Evolutionary conservation across 129 eudicot species (phyloP), one percentile per base, ranked within the genome.

Genomic region (Lactuca saligna): DNA sequence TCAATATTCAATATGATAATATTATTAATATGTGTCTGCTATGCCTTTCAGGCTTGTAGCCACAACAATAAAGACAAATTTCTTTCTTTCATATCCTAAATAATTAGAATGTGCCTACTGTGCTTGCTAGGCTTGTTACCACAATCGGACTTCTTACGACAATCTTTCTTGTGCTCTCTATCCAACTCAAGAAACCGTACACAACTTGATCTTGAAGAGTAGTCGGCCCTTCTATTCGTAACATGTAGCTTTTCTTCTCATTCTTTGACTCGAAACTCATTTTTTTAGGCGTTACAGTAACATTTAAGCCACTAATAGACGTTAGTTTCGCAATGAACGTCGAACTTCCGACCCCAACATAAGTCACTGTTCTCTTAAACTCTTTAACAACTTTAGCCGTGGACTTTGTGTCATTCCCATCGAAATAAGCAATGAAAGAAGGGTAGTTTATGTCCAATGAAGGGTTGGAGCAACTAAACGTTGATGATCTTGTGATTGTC

Each of bases 401-500:
- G 0, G 78, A 53, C 38, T 60, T 57, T 0, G 65, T 56, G 38
- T 63, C 61, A 59, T 75, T 77, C 11, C 51, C 63, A 5, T 72
- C 70, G 51, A 89, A 86, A 65, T 37, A 86, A 2, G 90, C 93
- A 10, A 89, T 75, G 80, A 89, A 89, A 12, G 96, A 86, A 16
- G 96, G 96, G 81, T 89, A 89, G 73, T 89, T 89, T 57, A 89
- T 58, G 78, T 89, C 96, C 33, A 86, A 50, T 5, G 96, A 77
- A 5, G 88, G 60, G 44, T 82, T 78, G 10, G 88, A 78, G 76
- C 96, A 89, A 25, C 25, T 73, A 46, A 63, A 42, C 13, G 69
- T 17, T 15, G 84, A 63, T 7, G 86, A 54, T 41, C 90, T 78
- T 14, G 86, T 73, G 60, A 84, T 78, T 32, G 84, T 80, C 56